phyloP scores from a whole-genome alignment of 2,329 filamentous ascomycete species.

The Diplodia seriata region DNA sequence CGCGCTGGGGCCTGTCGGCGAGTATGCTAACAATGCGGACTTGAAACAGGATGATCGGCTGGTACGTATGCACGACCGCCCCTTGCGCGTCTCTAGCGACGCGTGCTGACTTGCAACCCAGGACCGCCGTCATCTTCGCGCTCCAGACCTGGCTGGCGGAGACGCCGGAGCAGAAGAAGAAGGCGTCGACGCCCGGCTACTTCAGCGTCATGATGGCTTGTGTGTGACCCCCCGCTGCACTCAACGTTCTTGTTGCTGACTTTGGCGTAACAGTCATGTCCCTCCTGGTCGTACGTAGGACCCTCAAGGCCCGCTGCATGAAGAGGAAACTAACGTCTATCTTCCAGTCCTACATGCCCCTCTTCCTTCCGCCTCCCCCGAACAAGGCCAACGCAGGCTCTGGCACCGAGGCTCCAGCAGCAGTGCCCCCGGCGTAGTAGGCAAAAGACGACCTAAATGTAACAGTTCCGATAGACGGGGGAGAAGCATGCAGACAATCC shows the following conservation, averaged over 20 bases:
- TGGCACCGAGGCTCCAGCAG: slow-evolving; percentile 57
- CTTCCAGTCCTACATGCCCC: slow-evolving; percentile 66
- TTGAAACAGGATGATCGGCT: slow-evolving; percentile 66
- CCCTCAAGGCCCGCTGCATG: neutral
- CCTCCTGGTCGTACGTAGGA: slow-evolving; percentile 52
- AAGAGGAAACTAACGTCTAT: slow-evolving; percentile 46
- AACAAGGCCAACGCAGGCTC: slow-evolving; percentile 45
- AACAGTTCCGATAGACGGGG: slow-evolving; percentile 17
- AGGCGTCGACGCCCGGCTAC: slow-evolving; percentile 70
- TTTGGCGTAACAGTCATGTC: slow-evolving; percentile 50
- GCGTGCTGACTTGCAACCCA: slow-evolving; percentile 43
- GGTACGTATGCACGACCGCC: slow-evolving; percentile 51
- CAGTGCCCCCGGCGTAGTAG: slow-evolving; percentile 51
- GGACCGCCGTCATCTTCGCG: slow-evolving; percentile 76
- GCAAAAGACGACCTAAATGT: neutral
- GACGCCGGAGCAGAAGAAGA: slow-evolving; percentile 71
- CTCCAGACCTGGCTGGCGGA: slow-evolving; percentile 80
- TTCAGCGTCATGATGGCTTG: slow-evolving; percentile 81
- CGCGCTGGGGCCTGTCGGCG: neutral
- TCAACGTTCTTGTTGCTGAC: slow-evolving; percentile 32
- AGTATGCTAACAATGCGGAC: slow-evolving; percentile 25
- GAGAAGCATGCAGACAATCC: neutral
- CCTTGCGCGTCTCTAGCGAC: slow-evolving; percentile 19
- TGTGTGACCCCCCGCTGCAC: slow-evolving; percentile 53
- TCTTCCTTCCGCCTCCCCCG: slow-evolving; percentile 66